These are phyloP conservation scores for Russula dissimulans DNA, from an alignment of 768 basidiomycete species.

Conservation along the genomic window DNA sequence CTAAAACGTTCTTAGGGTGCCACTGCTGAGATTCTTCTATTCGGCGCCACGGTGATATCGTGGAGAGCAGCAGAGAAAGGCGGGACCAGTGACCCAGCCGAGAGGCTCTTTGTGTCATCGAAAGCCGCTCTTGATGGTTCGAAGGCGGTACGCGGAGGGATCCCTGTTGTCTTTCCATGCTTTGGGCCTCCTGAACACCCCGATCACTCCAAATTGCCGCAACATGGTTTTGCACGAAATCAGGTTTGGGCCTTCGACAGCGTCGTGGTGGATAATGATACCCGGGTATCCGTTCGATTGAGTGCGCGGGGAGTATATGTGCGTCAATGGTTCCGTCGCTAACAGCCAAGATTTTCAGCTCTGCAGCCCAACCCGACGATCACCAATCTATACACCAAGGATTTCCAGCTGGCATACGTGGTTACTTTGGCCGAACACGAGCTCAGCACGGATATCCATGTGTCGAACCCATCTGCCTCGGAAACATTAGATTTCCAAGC, in stretches of 20 bases:
- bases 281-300: slow-evolving; percentile 67
- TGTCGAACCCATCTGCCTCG: slow-evolving; percentile 49
- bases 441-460: slow-evolving; percentile 71
- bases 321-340: neutral
- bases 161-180: slow-evolving; percentile 68
- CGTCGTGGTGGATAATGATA: slow-evolving; percentile 55
- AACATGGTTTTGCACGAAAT: slow-evolving; percentile 90
- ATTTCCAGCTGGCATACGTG: slow-evolving; percentile 71
- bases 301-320: slow-evolving; percentile 37
- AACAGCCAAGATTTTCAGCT: slow-evolving; percentile 30
- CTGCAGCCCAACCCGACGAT: slow-evolving; percentile 57
- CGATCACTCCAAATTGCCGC: slow-evolving; percentile 59
- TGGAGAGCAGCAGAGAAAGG: slow-evolving; percentile 54
- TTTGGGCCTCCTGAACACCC: slow-evolving; percentile 78
- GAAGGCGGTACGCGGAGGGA: slow-evolving; percentile 60
- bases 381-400: slow-evolving; percentile 44
- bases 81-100: slow-evolving; percentile 32
- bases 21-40: slow-evolving; percentile 55
- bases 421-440: slow-evolving; percentile 69
- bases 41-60: slow-evolving; percentile 81
- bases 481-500: slow-evolving; percentile 78
- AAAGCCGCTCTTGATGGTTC: slow-evolving; percentile 74
- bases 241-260: slow-evolving; percentile 61
- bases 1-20: slow-evolving; percentile 42
- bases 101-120: slow-evolving; percentile 74